Percentiles rank a stretch among this genome's conserved stretches.
These are phyloP conservation scores for Rhizopogon rudus DNA, from an alignment of 768 basidiomycete genomes.

Conservation along the genomic window DNA sequence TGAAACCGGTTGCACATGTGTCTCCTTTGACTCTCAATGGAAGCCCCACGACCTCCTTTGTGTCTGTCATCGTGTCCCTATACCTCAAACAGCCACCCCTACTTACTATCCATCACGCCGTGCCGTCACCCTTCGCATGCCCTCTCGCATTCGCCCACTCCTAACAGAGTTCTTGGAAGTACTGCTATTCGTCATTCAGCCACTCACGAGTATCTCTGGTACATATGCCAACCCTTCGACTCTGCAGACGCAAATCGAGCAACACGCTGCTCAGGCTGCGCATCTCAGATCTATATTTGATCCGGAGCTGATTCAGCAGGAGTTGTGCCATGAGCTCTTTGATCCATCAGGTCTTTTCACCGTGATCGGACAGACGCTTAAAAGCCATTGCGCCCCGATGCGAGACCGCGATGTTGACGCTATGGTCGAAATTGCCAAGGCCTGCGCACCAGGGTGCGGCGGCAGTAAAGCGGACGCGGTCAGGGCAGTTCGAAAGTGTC, in stretches of 20 bases:
- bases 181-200: conserved; percentile 79
- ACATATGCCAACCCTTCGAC: conserved; percentile 56
- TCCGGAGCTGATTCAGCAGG: conserved; percentile 76
- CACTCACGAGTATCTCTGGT: conserved; percentile 58
- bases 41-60: conserved; percentile 53
- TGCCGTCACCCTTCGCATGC: conserved; percentile 58
- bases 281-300: conserved; percentile 76
- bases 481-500: conserved; percentile 72
- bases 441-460: conserved; percentile 48
- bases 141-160: conserved; percentile 66
- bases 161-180: conserved; percentile 78
- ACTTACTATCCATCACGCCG: conserved; percentile 39
- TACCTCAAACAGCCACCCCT: conserved; percentile 37
- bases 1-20: conserved; percentile 77
- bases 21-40: conserved; percentile 62
- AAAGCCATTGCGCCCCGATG: conserved; percentile 93
- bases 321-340: conserved; percentile 71
- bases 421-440: conserved; percentile 70
- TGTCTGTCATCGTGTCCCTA: conserved; percentile 42
- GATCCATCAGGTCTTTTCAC: conserved; percentile 76
- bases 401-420: conserved; percentile 77
- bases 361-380: conserved; percentile 75
- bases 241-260: conserved; percentile 54
- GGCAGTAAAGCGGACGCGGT: conserved; percentile 63
- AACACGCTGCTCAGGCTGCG: conserved; percentile 58